These are phyloP conservation scores for Claviceps sp. DNA, from an alignment of 2,329 filamentous ascomycete genomes.

Conservation along the genomic window DNA sequence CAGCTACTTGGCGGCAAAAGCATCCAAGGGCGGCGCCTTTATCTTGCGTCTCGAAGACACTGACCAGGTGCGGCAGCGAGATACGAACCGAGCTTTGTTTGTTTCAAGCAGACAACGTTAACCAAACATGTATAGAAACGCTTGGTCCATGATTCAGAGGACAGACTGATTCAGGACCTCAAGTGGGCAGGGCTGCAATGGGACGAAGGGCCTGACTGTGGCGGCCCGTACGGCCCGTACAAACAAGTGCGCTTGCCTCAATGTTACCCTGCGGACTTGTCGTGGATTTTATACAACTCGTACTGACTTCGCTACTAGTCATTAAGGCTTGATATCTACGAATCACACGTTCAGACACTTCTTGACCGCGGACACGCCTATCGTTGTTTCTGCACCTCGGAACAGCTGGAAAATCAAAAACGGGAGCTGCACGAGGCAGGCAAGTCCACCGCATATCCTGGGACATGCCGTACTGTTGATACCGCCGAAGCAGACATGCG, in stretches of 20 bases:
- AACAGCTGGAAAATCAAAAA: conserved; percentile 56
- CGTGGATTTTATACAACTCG: not conserved
- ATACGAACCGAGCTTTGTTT: not conserved
- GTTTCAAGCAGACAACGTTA: not conserved
- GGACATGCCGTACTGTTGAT: conserved; percentile 58
- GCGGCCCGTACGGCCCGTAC: conserved; percentile 75
- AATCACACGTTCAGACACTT: conserved; percentile 54
- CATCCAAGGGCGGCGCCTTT: conserved; percentile 73
- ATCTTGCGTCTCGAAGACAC: conserved; percentile 89
- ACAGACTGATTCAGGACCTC: conserved; percentile 64
- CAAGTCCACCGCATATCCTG: conserved; percentile 33
- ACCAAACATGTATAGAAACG: conserved; percentile 45
- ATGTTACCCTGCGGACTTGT: no score
- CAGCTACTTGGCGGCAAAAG: conserved; percentile 81
- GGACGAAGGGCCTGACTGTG: conserved; percentile 85
- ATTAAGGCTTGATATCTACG: conserved; percentile 62
- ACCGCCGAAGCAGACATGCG: conserved; percentile 55
- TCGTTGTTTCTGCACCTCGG: conserved; percentile 77
- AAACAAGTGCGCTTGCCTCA: conserved; percentile 45
- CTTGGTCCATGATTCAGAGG: conserved; percentile 66
- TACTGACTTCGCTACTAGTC: conserved; percentile 39
- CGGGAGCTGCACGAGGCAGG: conserved; percentile 43
- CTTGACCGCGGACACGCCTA: conserved; percentile 66
- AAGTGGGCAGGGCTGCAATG: conserved; percentile 81
- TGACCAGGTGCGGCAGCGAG: conserved; percentile 55